Conservation (phyloP, 306 rosid species). For the Canavalia gladiata region DNA sequence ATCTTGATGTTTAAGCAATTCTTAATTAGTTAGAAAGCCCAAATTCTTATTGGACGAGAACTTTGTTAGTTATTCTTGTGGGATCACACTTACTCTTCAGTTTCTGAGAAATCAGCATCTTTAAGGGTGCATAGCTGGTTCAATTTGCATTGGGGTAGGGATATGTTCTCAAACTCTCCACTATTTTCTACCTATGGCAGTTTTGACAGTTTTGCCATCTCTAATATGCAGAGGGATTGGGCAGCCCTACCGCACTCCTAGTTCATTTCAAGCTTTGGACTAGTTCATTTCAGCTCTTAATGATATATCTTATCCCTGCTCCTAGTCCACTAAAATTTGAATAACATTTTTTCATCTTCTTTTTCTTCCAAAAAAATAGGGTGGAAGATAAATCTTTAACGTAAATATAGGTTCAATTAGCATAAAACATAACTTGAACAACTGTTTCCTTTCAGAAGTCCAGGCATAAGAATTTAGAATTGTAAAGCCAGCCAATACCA, state of each 20-base stretch:
- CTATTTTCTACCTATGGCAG: neutral
- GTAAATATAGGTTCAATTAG: slow-evolving; percentile 39
- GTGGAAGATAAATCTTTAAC: neutral
- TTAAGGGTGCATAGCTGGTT: slow-evolving; percentile 14
- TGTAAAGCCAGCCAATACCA: slow-evolving; percentile 31
- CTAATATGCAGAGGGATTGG: slow-evolving; percentile 6
- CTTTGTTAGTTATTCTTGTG: slow-evolving; percentile 17
- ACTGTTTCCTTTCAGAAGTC: slow-evolving; percentile 19
- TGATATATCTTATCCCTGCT: slow-evolving; percentile 17
- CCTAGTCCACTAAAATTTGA: neutral
- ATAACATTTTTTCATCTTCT: too few species aligned
- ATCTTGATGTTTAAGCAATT: neutral
- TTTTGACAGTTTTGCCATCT: slow-evolving; percentile 5
- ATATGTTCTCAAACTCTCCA: neutral
- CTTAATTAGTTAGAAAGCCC: slow-evolving; percentile 31
- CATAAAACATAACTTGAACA: neutral
- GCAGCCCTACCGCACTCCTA: slow-evolving; percentile 28
- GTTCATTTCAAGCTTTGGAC: neutral
- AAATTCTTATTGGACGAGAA: slow-evolving; percentile 27
- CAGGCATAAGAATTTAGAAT: slow-evolving; percentile 28
- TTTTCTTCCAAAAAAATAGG: too few species aligned
- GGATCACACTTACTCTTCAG: slow-evolving; percentile 1
- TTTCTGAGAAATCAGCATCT: slow-evolving; percentile 34
- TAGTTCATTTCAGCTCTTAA: slow-evolving; percentile 30
- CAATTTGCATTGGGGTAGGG: neutral